Evolutionary conservation across 306 rosid genomes (phyloP).

Genomic region (cucumber (Cucumis sativus)): Cucumber_9930_V3 NC_026655.2:3128501-3129000

Average conservation of each 20-base stretch:
- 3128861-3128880: background rate
- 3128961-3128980: background rate
- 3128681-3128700: conserved; percentile 43
- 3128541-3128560: background rate
- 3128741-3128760: conserved; percentile 60
- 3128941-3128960: background rate
- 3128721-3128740: conserved; percentile 99
- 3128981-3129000: background rate
- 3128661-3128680: conserved; percentile 22
- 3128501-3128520: background rate
- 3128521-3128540: background rate
- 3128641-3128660: background rate
- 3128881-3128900: background rate
- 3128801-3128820: background rate
- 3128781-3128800: conserved; percentile 41
- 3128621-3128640: too few species aligned
- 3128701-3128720: conserved; percentile 56
- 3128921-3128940: background rate
- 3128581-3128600: too few species aligned
- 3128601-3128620: too few species aligned
- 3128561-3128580: background rate
- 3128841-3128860: background rate
- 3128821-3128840: background rate
- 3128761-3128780: conserved; percentile 83
- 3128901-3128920: background rate